Evolutionary conservation across 164 flowering plant genomes (phyloP), one percentile per base, ranked within the genome.

Genomic region (Tetracentron sinense): DNA sequence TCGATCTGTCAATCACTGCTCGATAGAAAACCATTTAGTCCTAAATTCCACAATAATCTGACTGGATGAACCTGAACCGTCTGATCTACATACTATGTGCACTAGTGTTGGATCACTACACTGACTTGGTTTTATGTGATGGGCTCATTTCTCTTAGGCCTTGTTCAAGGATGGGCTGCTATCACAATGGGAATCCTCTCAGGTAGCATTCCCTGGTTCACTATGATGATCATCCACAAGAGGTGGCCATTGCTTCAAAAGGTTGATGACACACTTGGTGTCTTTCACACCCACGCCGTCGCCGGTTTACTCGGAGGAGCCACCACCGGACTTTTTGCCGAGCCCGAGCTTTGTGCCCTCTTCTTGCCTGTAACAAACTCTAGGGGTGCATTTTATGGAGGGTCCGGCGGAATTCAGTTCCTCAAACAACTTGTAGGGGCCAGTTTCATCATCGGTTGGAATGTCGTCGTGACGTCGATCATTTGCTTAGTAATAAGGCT

Each of bases 201-300:
- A 22, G 86, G 86, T n/a, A 82, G 82, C 72, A 59, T 82, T 15
- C 86, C 86, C 27, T 82, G 86, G 86, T 80, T 74, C 66, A 82
- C 84, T 7, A 82, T 82, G 86, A 82, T 78, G 86, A 56, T 82
- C 20, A 22, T 81, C 49, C 87, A 83, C 78, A 80, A 79, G 67
- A 67, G 68, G 19, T 81, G 76, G 69, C 54, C 64, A 16, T 48
- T 79, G 17, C 77, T 83, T 25, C 84, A 77, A 47, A 67, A 72
- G 23, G 70, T 83, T 6, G 87, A 83, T 54, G 87, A 83, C 77
- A 81, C 87, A 0, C 75, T 83, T 31, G 86, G 81, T 3, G 84
- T 82, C 49, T 76, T 82, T 69, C 86, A 82, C 78, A 82, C 86
- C 25, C 84, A 82, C 54, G 84, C 84, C 3, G 81, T 83, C 4